Conservation (phyloP, 2,329 filamentous ascomycete genomes). For the Fusarium aywerte region DNA sequence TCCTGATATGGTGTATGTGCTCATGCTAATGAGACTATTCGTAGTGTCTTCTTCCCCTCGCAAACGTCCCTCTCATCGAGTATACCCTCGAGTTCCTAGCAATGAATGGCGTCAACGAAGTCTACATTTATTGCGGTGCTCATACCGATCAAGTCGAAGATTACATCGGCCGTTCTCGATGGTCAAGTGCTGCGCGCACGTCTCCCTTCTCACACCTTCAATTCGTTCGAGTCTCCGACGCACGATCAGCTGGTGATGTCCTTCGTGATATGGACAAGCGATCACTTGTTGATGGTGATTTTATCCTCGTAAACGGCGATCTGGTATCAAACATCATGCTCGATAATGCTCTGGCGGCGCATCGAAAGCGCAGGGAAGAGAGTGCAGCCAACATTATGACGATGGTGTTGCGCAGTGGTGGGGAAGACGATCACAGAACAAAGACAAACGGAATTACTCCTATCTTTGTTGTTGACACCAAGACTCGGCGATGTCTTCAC, state of each 20-base stretch:
- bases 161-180: conserved; percentile 82
- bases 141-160: conserved; percentile 88
- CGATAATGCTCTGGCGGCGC: conserved; percentile 79
- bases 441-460: conserved; percentile 80
- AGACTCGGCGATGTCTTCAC: conserved; percentile 83
- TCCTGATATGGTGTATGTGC: neutral
- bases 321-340: conserved; percentile 89
- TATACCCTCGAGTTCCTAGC: conserved; percentile 97
- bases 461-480: conserved; percentile 86
- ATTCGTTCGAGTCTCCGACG: conserved; percentile 85
- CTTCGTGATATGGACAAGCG: conserved; percentile 93
- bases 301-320: conserved; percentile 92
- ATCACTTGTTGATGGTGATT: conserved; percentile 87
- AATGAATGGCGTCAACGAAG: conserved; percentile 93
- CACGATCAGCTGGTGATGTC: conserved; percentile 89
- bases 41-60: conserved; percentile 90
- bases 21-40: conserved; percentile 33
- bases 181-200: conserved; percentile 67
- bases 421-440: conserved; percentile 75
- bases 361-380: conserved; percentile 80
- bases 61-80: conserved; percentile 94
- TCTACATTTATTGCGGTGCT: conserved; percentile 90
- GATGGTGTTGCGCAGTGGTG: conserved; percentile 84
- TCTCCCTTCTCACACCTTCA: conserved; percentile 81
- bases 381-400: conserved; percentile 99